phyloP scores from a whole-genome alignment of 371 early-diverging fungal genomes.

The Mortierella sp. region DNA sequence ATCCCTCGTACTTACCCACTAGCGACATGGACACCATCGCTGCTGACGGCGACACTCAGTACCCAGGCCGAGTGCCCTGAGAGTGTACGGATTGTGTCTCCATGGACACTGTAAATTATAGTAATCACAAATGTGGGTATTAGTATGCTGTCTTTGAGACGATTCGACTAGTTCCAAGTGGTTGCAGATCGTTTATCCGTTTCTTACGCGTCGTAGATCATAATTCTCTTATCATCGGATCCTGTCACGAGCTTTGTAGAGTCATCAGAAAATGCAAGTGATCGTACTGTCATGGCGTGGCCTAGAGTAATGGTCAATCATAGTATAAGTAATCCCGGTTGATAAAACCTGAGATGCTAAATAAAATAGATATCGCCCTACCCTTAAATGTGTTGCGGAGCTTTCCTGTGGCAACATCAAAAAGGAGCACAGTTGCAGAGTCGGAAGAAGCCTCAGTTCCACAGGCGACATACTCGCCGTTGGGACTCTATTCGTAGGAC shows the following conservation, averaged over 20 bases:
- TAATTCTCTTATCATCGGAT: slow-evolving; percentile 85
- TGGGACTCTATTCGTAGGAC: slow-evolving; percentile 69
- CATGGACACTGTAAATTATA: slow-evolving; percentile 61
- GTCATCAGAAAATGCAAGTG: slow-evolving; percentile 81
- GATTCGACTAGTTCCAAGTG: neutral
- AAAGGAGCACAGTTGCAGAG: slow-evolving; percentile 75
- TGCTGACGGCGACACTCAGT: slow-evolving; percentile 76
- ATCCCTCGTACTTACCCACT: slow-evolving; percentile 61
- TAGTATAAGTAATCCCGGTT: neutral
- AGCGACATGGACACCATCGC: slow-evolving; percentile 79
- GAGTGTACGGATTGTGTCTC: slow-evolving; percentile 78
- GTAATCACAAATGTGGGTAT: too few species aligned
- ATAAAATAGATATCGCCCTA: neutral
- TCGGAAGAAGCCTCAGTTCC: slow-evolving; percentile 85
- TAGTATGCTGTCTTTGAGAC: neutral
- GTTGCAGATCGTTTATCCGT: neutral
- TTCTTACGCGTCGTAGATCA: slow-evolving; percentile 83
- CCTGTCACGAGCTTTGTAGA: slow-evolving; percentile 78
- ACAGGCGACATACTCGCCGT: slow-evolving; percentile 81
- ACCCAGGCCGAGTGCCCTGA: slow-evolving; percentile 86
- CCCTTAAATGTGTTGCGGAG: slow-evolving; percentile 33
- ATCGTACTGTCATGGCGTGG: slow-evolving; percentile 82
- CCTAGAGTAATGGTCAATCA: slow-evolving; percentile 57
- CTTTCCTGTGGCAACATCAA: slow-evolving; percentile 68
- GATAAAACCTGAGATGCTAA: neutral